Evolutionary conservation across 495 filamentous ascomycete genomes (phyloP), one percentile per base, ranked within the genome.

Genomic region (Neurospora tetrasperma): DNA sequence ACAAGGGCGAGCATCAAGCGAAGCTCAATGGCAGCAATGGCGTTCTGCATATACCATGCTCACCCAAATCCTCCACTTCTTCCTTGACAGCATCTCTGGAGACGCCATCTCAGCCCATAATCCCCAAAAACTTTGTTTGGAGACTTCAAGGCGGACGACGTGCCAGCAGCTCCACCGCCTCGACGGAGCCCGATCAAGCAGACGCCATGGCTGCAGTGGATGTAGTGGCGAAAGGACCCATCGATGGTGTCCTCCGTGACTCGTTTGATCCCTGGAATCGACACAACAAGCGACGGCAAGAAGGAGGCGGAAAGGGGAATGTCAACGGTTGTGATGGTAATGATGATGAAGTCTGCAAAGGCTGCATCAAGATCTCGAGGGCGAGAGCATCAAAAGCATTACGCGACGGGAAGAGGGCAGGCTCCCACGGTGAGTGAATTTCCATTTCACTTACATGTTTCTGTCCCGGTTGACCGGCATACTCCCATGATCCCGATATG

Each of bases 201-300:
- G 70, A 68, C 62, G 71, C 46, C 48, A 74, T 79, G 46, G 78
- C 79, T 77, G 78, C 77, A 8, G 72, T 79, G 48, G 79, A 72
- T 16, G 75, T 79, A 40, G 74, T 77, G n/a, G 54, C 35, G 27
- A 14, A 66, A 18, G 54, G 54, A 7, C 54, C 54, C 54, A 31
- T 66, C 54, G 35, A 18, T 35, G 54, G 54, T 35, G 75, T 74
- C 14, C 69, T 80, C 12, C 76, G 78, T 18, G 72, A 73, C 23
- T 73, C 73, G 18, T 81, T 80, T 41, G 79, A 81, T 62, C 78
- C 79, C 2, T 81, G 79, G 79, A 44, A 71, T 14, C 70, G 71
- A 10, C 72, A 74, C 69, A 69, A 75, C 12, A 39, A 70, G 9
- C 54, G 23, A 62, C 23, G 27, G 14, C 54, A 35, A 9, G 35